A percentile compares a stretch with the other conserved stretches of the same genome.
phyloP scores from a whole-genome alignment of 2,329 filamentous ascomycete genomes.

The Alternaria burnsii region DNA sequence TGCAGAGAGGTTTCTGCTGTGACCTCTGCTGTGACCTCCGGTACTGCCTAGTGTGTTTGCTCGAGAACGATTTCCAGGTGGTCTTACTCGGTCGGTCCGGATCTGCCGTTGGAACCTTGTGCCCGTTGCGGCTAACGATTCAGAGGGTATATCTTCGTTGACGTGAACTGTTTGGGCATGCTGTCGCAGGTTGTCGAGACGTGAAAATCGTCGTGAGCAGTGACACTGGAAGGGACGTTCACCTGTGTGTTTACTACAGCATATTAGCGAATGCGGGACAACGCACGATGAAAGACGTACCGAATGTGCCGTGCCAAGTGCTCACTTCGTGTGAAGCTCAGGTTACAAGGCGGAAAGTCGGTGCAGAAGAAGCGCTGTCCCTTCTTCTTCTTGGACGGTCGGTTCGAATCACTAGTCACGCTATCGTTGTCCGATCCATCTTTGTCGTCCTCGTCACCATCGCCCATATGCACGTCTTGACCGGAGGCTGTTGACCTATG shows the following conservation, averaged over 20 bases:
- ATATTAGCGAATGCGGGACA: constrained; percentile 35
- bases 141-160: constrained; percentile 93
- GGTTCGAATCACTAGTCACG: constrained; percentile 67
- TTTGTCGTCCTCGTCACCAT: constrained; percentile 71
- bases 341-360: constrained; percentile 89
- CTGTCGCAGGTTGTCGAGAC: constrained; percentile 92
- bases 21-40: constrained; percentile 75
- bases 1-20: constrained; percentile 84
- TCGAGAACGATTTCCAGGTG: constrained; percentile 75
- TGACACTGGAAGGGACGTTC: constrained; percentile 97
- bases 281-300: constrained; percentile 57
- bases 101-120: constrained; percentile 93
- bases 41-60: constrained; percentile 80
- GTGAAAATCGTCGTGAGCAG: constrained; percentile 90
- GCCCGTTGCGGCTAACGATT: constrained; percentile 91
- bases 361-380: constrained; percentile 96
- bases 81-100: constrained; percentile 82
- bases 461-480: constrained; percentile 79
- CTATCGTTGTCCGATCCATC: constrained; percentile 61
- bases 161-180: constrained; percentile 98
- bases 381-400: constrained; percentile 92
- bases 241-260: constrained; percentile 87
- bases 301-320: constrained; percentile 94
- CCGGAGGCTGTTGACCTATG: constrained; percentile 69
- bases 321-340: constrained; percentile 96